Evolutionary conservation across 1,139 yeast species (phyloP).

Genomic region (Sugiyamaella japonica): DNA sequence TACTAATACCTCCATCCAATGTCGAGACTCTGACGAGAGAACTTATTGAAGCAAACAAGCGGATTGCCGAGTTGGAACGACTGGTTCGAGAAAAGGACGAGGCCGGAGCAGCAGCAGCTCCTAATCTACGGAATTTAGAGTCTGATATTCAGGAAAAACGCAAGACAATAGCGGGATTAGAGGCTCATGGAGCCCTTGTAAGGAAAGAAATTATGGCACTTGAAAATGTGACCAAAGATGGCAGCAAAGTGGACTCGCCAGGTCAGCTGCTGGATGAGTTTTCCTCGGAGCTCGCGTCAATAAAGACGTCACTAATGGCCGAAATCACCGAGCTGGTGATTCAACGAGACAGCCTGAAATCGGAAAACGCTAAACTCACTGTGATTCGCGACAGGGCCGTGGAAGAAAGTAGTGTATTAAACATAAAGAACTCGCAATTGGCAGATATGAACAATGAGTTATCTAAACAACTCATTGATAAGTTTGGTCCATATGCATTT

Average conservation of each 20-base stretch:
- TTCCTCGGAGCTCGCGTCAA: constrained; percentile 31
- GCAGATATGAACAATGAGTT: constrained; percentile 43
- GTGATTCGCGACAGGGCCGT: constrained; percentile 33
- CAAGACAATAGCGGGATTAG: constrained; percentile 40
- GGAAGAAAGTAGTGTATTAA: constrained; percentile 40
- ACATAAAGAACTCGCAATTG: constrained; percentile 41
- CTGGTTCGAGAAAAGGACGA: constrained; percentile 28
- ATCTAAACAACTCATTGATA: constrained; percentile 40
- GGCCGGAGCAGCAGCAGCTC: constrained; percentile 19
- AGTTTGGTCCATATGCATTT: constrained; percentile 33
- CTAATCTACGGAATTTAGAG: constrained; percentile 28
- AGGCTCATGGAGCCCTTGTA: constrained; percentile 39
- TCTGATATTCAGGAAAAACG: constrained; percentile 37
- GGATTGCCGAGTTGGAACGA: constrained; percentile 40
- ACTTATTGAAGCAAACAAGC: constrained; percentile 35
- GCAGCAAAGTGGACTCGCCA: constrained; percentile 23
- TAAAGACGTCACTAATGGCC: constrained; percentile 34
- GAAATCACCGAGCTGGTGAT: constrained; percentile 40
- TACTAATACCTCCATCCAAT: constrained; percentile 6
- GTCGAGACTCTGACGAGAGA: constrained; percentile 25
- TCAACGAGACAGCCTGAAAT: constrained; percentile 38
- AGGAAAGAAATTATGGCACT: constrained; percentile 37
- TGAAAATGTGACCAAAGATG: constrained; percentile 27
- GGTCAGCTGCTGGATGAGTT: constrained; percentile 34
- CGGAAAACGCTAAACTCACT: constrained; percentile 36